Conservation (phyloP, 73 alveolate species). For the Stentor coeruleus region DNA sequence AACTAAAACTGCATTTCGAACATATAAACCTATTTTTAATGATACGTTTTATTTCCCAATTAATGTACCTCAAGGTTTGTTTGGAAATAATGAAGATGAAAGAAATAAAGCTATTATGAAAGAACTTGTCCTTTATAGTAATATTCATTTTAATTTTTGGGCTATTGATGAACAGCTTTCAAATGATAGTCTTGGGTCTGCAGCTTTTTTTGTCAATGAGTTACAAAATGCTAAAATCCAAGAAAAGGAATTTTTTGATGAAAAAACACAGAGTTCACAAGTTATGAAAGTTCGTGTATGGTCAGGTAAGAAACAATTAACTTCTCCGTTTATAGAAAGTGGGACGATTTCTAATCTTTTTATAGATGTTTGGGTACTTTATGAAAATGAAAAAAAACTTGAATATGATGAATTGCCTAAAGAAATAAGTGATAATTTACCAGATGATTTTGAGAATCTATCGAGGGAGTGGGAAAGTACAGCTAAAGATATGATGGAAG, state of each 20-base stretch:
- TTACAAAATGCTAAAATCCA: background rate
- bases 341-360: conserved; percentile 1
- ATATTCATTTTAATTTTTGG: background rate
- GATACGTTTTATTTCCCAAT: conserved; percentile 18
- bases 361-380: conserved; percentile 16
- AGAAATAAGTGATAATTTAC: conserved; percentile 14
- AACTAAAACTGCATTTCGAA: conserved; percentile 11
- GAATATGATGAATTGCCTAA: conserved; percentile 28
- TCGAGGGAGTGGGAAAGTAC: background rate
- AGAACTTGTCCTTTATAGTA: background rate
- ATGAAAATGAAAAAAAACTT: background rate
- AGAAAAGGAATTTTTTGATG: conserved; percentile 18
- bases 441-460: background rate
- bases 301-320: conserved; percentile 23
- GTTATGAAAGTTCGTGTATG: background rate
- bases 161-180: conserved; percentile 26
- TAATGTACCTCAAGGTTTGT: background rate
- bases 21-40: conserved; percentile 22
- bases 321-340: background rate
- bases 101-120: conserved; percentile 9
- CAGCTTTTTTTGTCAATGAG: conserved; percentile 1
- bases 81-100: background rate
- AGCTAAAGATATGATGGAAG: background rate
- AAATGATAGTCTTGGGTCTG: conserved; percentile 10
- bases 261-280: background rate